These are phyloP conservation scores for Hsuehochloa calcarea DNA, from an alignment of 176 grass and related monocot species.

Conservation along the genomic window DNA sequence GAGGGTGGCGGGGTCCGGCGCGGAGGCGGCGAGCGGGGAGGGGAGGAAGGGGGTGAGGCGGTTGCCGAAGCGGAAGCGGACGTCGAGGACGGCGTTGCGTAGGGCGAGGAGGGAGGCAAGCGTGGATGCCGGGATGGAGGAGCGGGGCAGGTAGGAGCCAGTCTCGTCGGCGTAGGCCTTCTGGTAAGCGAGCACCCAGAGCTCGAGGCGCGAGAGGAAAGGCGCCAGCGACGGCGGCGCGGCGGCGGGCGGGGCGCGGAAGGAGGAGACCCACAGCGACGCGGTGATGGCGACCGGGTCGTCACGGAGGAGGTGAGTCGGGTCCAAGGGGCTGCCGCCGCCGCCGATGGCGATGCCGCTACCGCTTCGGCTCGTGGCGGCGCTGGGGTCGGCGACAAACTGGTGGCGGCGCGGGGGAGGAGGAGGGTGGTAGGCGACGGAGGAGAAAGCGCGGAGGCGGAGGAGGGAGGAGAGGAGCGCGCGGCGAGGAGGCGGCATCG, in stretches of 20 bases:
- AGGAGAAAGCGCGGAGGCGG: slow-evolving; percentile 46
- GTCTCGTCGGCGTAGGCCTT: slow-evolving; percentile 91
- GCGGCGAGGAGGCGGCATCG: slow-evolving; percentile 53
- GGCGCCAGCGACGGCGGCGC: slow-evolving; percentile 50
- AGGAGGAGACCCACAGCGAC: slow-evolving; percentile 77
- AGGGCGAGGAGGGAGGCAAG: slow-evolving; percentile 71
- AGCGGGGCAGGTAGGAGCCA: slow-evolving; percentile 85
- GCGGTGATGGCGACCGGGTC: slow-evolving; percentile 81
- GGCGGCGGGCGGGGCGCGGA: slow-evolving; percentile 45
- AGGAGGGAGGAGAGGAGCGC: slow-evolving; percentile 41
- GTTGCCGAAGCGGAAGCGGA: slow-evolving; percentile 87
- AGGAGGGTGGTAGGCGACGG: slow-evolving; percentile 24
- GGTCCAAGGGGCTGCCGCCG: slow-evolving; percentile 47
- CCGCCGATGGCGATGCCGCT: not conserved
- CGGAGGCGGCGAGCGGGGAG: slow-evolving; percentile 56
- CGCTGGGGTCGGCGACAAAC: slow-evolving; percentile 35
- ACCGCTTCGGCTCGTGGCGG: slow-evolving; percentile 1
- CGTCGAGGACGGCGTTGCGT: slow-evolving; percentile 79
- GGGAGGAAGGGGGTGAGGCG: slow-evolving; percentile 68
- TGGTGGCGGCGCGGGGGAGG: slow-evolving; percentile 36
- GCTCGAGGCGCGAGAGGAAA: slow-evolving; percentile 75
- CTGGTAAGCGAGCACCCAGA: slow-evolving; percentile 97
- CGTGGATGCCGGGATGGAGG: slow-evolving; percentile 58
- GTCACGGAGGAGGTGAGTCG: slow-evolving; percentile 69
- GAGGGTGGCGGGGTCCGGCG: slow-evolving; percentile 62